Base-by-base conservation (phyloP, 73 alveolate species). In the Blepharisma stoltei region DNA sequence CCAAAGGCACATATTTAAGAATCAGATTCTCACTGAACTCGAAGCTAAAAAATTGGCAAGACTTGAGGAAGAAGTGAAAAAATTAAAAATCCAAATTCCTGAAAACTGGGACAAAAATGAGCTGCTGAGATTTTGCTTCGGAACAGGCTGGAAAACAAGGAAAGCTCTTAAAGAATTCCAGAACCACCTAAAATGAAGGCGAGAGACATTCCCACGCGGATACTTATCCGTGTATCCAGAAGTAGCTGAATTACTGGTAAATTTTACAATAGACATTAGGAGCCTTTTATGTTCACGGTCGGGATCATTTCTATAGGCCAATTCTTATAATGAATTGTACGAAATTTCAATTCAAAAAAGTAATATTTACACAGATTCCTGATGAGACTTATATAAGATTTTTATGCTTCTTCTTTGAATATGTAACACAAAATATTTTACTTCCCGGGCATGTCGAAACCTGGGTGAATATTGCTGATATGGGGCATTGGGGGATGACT, bases 361-460 rank as follows among this genome's bases (percentile, higher is more conserved):
- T 60, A 60, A 14, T 1, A 8, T 25, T 20, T 60, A 60, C 14
- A 18, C 5, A 60, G 73, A 14, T 14, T 25, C 14, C 73, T 60
- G 14, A 14, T 25, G 73, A 60, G 23, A n/a, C 14, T 8, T 60
- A 60, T 25, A n/a, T 60, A 14, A n/a, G 23, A 23, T 77, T 84
- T 11, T 50, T 78, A 47, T 54, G 76, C 6, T 81, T 81, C 37
- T 55, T 81, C 75, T 54, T 81, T 68, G 89, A 81, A 43, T 90
- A 85, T 77, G 82, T 87, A 47, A 44, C 83, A 47, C 78, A 79
- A 67, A 88, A 88, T 78, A 66, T 87, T 71, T 87, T 90, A 70
- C 71, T 90, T 6, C 92, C 93, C 2, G 97, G 97, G 6, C 86
- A 90, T 77, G 91, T 90, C 3, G 97, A 90, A 75, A 90, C 87